Conservation (phyloP, 2,329 filamentous ascomycete species). For the Penicillium nordicum region DNA sequence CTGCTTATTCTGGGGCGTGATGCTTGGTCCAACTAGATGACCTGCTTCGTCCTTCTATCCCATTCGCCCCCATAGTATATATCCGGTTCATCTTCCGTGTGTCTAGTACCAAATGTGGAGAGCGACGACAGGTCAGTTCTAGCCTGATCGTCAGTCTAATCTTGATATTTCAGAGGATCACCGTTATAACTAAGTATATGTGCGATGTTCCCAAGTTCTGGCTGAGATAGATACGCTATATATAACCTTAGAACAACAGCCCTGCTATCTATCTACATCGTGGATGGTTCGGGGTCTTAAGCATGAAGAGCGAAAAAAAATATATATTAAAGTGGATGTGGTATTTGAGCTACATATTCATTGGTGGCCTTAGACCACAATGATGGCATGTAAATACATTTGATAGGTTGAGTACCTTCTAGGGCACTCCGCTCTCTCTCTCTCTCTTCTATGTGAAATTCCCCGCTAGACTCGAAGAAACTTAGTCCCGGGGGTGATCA, state of each 20-base stretch:
- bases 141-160: not conserved
- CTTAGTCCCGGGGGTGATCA: not conserved
- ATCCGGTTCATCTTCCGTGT: not conserved
- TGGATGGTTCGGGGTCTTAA: not conserved
- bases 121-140: not conserved
- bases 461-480: not conserved
- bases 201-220: too few species aligned
- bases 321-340: not conserved
- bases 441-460: not conserved
- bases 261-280: not conserved
- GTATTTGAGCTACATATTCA: not conserved
- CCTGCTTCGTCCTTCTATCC: not conserved
- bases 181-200: too few species aligned
- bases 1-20: not conserved
- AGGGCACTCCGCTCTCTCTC: slow-evolving; percentile 1
- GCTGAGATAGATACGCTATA: not conserved
- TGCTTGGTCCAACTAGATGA: not conserved
- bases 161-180: not conserved
- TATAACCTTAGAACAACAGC: not conserved
- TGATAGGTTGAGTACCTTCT: slow-evolving; percentile 1
- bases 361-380: not conserved
- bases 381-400: not conserved
- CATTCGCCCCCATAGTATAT: not conserved
- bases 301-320: not conserved
- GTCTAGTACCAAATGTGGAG: not conserved